Conservation (phyloP, 78 protist species). For the Capsaspora owczarzaki region DNA sequence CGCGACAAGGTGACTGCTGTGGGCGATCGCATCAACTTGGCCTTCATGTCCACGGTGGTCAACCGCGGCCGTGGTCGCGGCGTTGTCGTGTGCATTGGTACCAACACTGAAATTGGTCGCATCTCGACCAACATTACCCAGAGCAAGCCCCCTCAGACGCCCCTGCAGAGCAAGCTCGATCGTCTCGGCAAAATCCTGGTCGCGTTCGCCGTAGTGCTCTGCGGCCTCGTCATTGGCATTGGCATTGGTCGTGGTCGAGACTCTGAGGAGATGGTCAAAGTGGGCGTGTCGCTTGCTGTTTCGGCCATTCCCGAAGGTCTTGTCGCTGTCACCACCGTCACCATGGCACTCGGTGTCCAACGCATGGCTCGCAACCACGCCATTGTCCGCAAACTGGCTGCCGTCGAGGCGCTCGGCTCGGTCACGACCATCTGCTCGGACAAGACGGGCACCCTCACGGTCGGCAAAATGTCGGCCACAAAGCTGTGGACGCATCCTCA, state of each 20-base stretch:
- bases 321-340: constrained; percentile 76
- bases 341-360: constrained; percentile 76
- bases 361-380: constrained; percentile 79
- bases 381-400: constrained; percentile 66
- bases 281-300: constrained; percentile 71
- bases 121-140: constrained; percentile 25
- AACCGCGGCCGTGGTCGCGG: constrained; percentile 41
- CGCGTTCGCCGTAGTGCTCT: constrained; percentile 10
- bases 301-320: constrained; percentile 86
- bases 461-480: constrained; percentile 69
- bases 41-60: constrained; percentile 33
- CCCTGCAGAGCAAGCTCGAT: constrained; percentile 67
- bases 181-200: constrained; percentile 45
- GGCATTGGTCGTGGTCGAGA: constrained; percentile 19
- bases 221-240: constrained; percentile 37
- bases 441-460: constrained; percentile 96
- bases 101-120: constrained; percentile 55
- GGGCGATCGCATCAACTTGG: constrained; percentile 5
- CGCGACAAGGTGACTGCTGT: not conserved
- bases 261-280: constrained; percentile 25
- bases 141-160: constrained; percentile 48
- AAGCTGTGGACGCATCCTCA: not conserved
- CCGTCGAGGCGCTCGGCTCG: constrained; percentile 96
- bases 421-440: constrained; percentile 86
- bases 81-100: constrained; percentile 58